Percentiles rank a stretch among this genome's conserved stretches.
phyloP scores from a whole-genome alignment of 2,329 filamentous ascomycete genomes.

The Penicillium nordicum region DNA sequence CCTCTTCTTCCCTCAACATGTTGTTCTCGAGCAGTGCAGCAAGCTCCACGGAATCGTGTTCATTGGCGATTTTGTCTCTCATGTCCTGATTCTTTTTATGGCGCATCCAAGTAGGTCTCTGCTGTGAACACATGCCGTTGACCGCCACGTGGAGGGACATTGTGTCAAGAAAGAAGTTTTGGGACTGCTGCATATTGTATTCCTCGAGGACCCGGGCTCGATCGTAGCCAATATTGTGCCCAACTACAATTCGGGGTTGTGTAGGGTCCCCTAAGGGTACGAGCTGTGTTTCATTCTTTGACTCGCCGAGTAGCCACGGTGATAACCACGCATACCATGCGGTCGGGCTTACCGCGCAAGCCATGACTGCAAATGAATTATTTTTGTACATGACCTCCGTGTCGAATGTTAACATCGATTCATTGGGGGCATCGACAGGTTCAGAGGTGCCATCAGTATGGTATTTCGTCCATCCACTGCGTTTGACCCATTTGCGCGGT shows the following conservation, averaged over 20 bases:
- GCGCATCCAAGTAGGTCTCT: conserved; percentile 95
- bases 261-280: conserved; percentile 79
- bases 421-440: conserved; percentile 70
- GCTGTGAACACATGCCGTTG: conserved; percentile 97
- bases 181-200: conserved; percentile 76
- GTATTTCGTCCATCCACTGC: conserved; percentile 95
- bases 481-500: conserved; percentile 69
- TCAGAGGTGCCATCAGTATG: conserved; percentile 69
- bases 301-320: conserved; percentile 86
- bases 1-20: conserved; percentile 73
- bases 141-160: conserved; percentile 98
- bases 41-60: conserved; percentile 69
- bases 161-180: conserved; percentile 87
- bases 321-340: conserved; percentile 98
- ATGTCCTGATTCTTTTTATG: conserved; percentile 86
- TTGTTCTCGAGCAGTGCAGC: conserved; percentile 66
- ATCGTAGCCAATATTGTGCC: conserved; percentile 95
- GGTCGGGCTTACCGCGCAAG: conserved; percentile 82
- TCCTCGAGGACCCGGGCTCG: conserved; percentile 84
- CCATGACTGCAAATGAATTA: conserved; percentile 91
- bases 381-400: conserved; percentile 97
- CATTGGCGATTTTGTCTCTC: conserved; percentile 71
- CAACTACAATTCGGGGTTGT: conserved; percentile 73
- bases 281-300: conserved; percentile 71
- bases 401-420: conserved; percentile 83